Conservation (phyloP, 495 filamentous ascomycete genomes). For the Astrocystis sublimbata region DNA sequence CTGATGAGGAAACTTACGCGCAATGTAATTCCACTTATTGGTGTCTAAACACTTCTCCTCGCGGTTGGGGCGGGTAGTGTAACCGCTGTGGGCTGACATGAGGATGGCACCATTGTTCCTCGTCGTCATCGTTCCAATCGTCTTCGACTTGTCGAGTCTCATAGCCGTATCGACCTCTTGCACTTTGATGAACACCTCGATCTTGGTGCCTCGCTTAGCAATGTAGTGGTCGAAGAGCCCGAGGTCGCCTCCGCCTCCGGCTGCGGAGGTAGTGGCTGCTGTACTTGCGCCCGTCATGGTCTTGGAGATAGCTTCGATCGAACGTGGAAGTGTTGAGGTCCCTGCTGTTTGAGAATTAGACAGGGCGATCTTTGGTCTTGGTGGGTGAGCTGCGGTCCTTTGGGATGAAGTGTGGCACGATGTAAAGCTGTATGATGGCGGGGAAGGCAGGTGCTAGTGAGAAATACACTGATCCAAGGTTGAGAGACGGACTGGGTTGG, state of each 20-base stretch:
- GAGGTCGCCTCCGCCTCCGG: neutral
- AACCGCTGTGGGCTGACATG: constrained; percentile 25
- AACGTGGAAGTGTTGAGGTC: no score
- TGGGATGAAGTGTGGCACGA: no score
- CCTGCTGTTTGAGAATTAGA: no score
- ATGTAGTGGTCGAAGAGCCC: neutral
- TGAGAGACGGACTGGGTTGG: no score
- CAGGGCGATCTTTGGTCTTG: no score
- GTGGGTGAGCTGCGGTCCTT: no score
- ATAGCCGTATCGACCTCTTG: constrained; percentile 22
- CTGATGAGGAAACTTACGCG: neutral
- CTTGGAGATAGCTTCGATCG: no score
- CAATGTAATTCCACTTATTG: constrained; percentile 22
- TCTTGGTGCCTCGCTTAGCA: constrained; percentile 13
- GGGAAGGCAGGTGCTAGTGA: no score
- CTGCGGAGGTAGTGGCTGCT: neutral
- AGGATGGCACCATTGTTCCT: constrained; percentile 20
- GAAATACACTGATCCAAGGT: no score
- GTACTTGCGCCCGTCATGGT: no score
- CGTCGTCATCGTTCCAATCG: constrained; percentile 23
- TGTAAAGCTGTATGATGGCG: no score
- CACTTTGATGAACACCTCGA: constrained; percentile 23
- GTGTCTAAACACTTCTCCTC: constrained; percentile 23
- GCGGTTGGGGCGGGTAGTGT: constrained; percentile 1
- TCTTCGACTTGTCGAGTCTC: constrained; percentile 24